Evolutionary conservation across 139 green algal species (phyloP), one percentile per base, ranked within the genome.

Genomic region (Chloropicon primus): DNA sequence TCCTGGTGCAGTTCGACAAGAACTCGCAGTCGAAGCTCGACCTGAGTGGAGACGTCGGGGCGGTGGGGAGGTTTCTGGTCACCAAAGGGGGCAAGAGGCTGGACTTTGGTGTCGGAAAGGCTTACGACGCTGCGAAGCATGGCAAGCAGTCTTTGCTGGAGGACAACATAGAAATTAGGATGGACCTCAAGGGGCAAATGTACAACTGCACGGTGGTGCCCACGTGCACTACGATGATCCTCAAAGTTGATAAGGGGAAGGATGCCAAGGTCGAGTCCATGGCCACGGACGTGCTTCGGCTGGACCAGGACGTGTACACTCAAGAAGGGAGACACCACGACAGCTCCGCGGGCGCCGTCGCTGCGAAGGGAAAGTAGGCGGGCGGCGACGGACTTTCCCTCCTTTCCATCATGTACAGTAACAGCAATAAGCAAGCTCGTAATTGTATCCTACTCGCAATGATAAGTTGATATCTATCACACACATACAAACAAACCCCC

Each of bases 101-200:
- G 25, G 23, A 53, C 26, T 28, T 24, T 1, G 5, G 17, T 5
- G 41, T 5, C 10, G 41, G 41, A 5, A 62, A 62, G 41, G 10
- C 41, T 17, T 62, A 62, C 41, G 41, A 62, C 10, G 10, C 10
- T 17, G 41, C 10, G 10, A 62, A 62, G 41, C 10, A 62, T 17
- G 41, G 41, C 41, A 17, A 62, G 10, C 41, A 62, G 41, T 62
- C 41, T 17, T n/a, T 62, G 41, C 41, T 62, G 10, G 41, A 62
- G 41, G 41, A 17, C 41, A 17, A 17, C 41, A 17, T 75, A 29
- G 72, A 76, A 74, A 27, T 82, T 27, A 73, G 81, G 76, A 5
- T 89, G 5, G 87, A 91, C 80, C 79, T 91, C 24, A 91, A 91
- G 80, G 87, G 87, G 5, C 81, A 86, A 3, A 22, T 88, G 22